These are phyloP conservation scores for Citrullus mucosospermus DNA, from an alignment of 306 rosid genomes.

Conservation along the genomic window DNA sequence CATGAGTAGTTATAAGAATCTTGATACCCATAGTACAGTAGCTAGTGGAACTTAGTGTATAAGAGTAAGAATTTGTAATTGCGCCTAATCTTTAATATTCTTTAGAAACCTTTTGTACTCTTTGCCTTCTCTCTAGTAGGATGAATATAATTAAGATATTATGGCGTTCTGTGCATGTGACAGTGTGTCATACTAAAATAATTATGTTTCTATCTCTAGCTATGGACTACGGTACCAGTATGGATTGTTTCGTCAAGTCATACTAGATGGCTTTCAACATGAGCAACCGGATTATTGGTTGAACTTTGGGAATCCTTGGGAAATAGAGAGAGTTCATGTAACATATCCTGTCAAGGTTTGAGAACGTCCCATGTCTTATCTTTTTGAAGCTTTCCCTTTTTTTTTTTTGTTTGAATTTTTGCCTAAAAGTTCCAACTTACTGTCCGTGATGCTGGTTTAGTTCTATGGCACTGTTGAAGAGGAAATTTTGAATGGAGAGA, in stretches of 20 bases:
- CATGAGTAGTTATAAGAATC: background rate
- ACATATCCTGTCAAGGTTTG: constrained; percentile 65
- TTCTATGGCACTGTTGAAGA: constrained; percentile 53
- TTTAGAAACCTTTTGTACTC: background rate
- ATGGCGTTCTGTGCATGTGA: background rate
- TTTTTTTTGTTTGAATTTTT: background rate
- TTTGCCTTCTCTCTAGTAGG: background rate
- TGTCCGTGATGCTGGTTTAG: constrained; percentile 18
- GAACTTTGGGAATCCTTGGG: constrained; percentile 79
- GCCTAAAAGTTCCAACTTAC: constrained; percentile 12
- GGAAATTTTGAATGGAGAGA: constrained; percentile 30
- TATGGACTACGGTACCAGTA: constrained; percentile 60
- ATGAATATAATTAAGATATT: background rate
- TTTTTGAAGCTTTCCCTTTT: constrained; percentile 9
- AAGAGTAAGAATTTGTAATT: background rate
- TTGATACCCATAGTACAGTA: background rate
- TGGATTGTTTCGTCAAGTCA: constrained; percentile 62
- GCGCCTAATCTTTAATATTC: background rate
- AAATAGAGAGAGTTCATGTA: constrained; percentile 55
- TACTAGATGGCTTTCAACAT: constrained; percentile 60
- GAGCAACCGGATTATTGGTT: constrained; percentile 77
- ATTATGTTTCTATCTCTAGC: constrained; percentile 14
- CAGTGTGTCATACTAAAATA: background rate
- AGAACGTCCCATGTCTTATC: constrained; percentile 8
- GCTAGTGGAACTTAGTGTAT: background rate